These are phyloP conservation scores for Leishmania lainsoni DNA, from an alignment of 208 protist genomes.

Conservation along the genomic window DNA sequence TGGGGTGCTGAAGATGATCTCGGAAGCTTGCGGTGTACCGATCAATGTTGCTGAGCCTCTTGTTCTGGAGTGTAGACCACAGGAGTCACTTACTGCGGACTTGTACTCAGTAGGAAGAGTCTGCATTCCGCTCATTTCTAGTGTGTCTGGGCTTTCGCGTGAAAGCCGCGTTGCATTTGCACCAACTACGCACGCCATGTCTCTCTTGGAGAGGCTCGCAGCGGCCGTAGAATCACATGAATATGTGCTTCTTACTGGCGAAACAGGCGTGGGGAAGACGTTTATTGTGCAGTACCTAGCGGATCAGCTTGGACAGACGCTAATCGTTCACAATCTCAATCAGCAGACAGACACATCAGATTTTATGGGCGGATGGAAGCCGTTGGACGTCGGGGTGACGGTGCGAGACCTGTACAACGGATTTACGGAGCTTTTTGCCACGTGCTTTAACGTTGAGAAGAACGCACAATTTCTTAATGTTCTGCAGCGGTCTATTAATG, in stretches of 20 bases:
- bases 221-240: slow-evolving; percentile 92
- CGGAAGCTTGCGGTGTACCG: slow-evolving; percentile 61
- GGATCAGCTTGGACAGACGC: slow-evolving; percentile 84
- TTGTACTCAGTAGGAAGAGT: slow-evolving; percentile 70
- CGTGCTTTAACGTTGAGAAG: slow-evolving; percentile 91
- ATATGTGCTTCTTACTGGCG: slow-evolving; percentile 97
- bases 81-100: slow-evolving; percentile 46
- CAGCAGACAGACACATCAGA: slow-evolving; percentile 99
- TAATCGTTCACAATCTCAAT: slow-evolving; percentile 99
- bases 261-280: slow-evolving; percentile 98
- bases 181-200: slow-evolving; percentile 93
- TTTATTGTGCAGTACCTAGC: slow-evolving; percentile 94
- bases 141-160: slow-evolving; percentile 29
- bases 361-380: slow-evolving; percentile 99
- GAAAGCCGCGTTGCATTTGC: slow-evolving; percentile 93
- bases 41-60: slow-evolving; percentile 66
- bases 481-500: slow-evolving; percentile 64
- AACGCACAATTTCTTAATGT: slow-evolving; percentile 80
- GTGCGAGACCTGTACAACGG: slow-evolving; percentile 69
- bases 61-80: slow-evolving; percentile 68
- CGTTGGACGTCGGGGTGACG: slow-evolving; percentile 93
- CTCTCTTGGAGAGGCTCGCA: slow-evolving; percentile 95
- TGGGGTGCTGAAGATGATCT: slow-evolving; percentile 41
- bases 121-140: slow-evolving; percentile 48
- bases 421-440: slow-evolving; percentile 94